Conservation (phyloP, 2,329 filamentous ascomycete species). For the Xylaria sp. region DNA sequence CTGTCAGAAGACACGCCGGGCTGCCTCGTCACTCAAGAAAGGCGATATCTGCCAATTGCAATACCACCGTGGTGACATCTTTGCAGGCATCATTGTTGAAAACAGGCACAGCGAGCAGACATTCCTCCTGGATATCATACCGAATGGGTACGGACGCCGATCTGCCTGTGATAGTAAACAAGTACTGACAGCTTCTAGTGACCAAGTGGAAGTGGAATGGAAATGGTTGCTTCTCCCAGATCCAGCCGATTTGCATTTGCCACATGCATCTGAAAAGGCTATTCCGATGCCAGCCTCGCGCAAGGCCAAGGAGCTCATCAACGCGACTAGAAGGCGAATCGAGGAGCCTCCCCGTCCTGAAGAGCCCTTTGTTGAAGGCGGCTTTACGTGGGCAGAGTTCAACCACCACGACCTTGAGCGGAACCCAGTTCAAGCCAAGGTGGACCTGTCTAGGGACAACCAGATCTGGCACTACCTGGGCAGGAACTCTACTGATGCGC, state of each 20-base stretch:
- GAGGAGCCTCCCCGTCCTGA: slow-evolving; percentile 69
- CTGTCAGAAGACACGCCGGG: slow-evolving; percentile 70
- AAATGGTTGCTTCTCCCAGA: slow-evolving; percentile 81
- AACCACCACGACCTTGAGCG: slow-evolving; percentile 61
- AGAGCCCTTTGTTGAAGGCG: slow-evolving; percentile 70
- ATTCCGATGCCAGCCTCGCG: slow-evolving; percentile 71
- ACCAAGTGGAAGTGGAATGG: slow-evolving; percentile 80
- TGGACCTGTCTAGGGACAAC: slow-evolving; percentile 74
- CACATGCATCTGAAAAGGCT: slow-evolving; percentile 76
- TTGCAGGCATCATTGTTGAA: slow-evolving; percentile 86
- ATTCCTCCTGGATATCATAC: slow-evolving; percentile 81
- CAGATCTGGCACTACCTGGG: slow-evolving; percentile 91
- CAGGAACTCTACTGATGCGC: slow-evolving; percentile 84
- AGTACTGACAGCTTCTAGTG: slow-evolving; percentile 59
- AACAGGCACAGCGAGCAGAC: slow-evolving; percentile 78
- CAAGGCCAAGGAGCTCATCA: slow-evolving; percentile 69
- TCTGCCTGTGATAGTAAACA: slow-evolving; percentile 6
- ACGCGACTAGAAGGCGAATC: slow-evolving; percentile 64
- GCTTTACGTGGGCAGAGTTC: slow-evolving; percentile 81
- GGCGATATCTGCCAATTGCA: slow-evolving; percentile 89
- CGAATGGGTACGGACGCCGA: slow-evolving; percentile 67
- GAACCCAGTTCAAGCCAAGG: slow-evolving; percentile 68
- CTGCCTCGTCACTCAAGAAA: slow-evolving; percentile 69
- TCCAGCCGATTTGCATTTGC: slow-evolving; percentile 70
- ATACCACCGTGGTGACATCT: slow-evolving; percentile 82